Percentiles rank a stretch among this genome's conserved stretches.
Conservation (phyloP, 208 protist genomes). For the Acanthamoeba castellanii region DNA sequence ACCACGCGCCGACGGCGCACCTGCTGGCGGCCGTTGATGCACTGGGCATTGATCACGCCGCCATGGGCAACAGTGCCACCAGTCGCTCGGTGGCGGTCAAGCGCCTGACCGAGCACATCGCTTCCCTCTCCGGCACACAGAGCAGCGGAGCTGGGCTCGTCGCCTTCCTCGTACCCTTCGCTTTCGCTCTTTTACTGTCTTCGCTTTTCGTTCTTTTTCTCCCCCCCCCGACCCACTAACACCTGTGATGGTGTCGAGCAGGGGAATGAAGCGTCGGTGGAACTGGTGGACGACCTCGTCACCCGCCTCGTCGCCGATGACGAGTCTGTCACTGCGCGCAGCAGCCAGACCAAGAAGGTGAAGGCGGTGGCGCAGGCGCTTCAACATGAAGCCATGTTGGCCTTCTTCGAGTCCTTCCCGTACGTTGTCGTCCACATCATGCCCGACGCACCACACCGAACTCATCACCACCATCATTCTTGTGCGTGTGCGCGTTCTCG, state of each 20-base stretch:
- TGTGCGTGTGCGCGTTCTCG: not conserved
- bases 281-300: not conserved
- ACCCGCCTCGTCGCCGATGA: not conserved
- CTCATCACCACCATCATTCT: too few relatives aligned
- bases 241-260: not conserved
- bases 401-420: conserved; percentile 19
- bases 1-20: not conserved
- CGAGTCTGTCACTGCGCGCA: not conserved
- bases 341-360: not conserved
- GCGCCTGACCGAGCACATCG: not conserved
- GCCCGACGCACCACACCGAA: too few relatives aligned
- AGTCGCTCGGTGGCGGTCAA: not conserved
- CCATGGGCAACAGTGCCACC: not conserved
- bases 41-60: not conserved
- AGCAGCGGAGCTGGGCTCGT: not conserved
- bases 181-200: not conserved
- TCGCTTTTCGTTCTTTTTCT: not conserved
- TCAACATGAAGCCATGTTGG: not conserved
- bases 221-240: not conserved
- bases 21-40: not conserved
- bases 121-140: not conserved
- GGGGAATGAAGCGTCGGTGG: not conserved
- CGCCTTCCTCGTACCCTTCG: not conserved
- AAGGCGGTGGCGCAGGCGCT: not conserved
- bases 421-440: not conserved